Evolutionary conservation across 805 yeast species (phyloP), one percentile per base, ranked within the genome.

Genomic region (Pichia nakasei): DNA sequence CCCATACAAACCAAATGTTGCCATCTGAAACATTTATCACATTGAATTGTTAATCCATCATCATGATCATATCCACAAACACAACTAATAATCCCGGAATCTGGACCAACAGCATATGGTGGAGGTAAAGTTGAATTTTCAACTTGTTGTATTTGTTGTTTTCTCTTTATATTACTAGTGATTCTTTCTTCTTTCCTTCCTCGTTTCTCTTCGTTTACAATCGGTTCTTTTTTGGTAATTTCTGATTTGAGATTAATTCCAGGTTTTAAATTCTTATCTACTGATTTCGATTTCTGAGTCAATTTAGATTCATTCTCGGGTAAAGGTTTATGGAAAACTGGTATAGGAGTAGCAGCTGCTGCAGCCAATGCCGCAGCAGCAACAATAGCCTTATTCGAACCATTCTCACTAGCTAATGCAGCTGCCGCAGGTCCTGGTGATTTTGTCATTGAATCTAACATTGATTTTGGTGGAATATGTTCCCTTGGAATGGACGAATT

Each of bases 1-100:
- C 82, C 83, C 76, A 87, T 85, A 63, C 97, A 89, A n/a, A 76
- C 70, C 22, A 93, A 88, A 65, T 89, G 97, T 59, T 89, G 96
- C 97, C 97, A 89, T 49, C 95, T 76, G 61, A 76, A 81, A 61
- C 97, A 89, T 29, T 77, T 72, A 59, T 88, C 96, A 66, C 98
- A 93, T 64, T 93, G 97, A 49, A 93, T 85, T 21, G 95, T 89
- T 56, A 86, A 82, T 0, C 97, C 97, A 53, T 91, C 93, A 63
- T 87, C 96, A 48, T 86, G 94, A 46, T 79, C 85, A 52, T 71
- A 80, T 1, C 80, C 87, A 69, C 97, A 91, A 9, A 89, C 77
- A 64, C 97, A 91, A 2, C 95, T 86, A 43, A 91, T 89, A 0
- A 78, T 64, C 0, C 96, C 96, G 2, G 91, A 72, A 58, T 89